A percentile compares a stretch with the other conserved stretches of the same genome.
Conservation (phyloP, 768 basidiomycete genomes). For the Hygrocybe coccinea region DNA sequence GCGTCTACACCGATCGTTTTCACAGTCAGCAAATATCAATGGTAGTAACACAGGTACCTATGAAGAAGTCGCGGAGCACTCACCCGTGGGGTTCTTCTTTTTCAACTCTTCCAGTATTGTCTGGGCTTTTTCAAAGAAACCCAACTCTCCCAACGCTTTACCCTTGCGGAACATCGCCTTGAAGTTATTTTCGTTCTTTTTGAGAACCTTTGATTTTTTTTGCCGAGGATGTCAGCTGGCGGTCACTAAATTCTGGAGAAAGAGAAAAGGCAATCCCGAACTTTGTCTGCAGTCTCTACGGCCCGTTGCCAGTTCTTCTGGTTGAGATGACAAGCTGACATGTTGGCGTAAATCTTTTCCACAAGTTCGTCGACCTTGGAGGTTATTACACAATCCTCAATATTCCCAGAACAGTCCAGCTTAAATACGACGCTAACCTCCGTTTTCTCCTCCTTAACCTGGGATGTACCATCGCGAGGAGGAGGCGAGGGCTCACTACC, state of each 20-base stretch:
- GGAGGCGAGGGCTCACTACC: constrained; percentile 30
- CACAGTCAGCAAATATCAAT: constrained; percentile 1
- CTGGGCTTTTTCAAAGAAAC: constrained; percentile 70
- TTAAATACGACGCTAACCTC: constrained; percentile 42
- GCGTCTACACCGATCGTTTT: constrained; percentile 42
- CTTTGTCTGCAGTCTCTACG: constrained; percentile 78
- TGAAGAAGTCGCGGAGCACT: constrained; percentile 4
- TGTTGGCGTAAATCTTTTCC: constrained; percentile 81
- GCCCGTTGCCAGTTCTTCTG: constrained; percentile 75
- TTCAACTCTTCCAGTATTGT: constrained; percentile 61
- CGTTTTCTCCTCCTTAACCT: constrained; percentile 52
- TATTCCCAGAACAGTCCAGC: not conserved
- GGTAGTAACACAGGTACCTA: too few relatives aligned
- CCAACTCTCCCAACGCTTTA: constrained; percentile 71
- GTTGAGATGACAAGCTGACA: constrained; percentile 81
- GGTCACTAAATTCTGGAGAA: not conserved
- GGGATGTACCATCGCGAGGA: constrained; percentile 27
- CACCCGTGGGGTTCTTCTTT: constrained; percentile 59
- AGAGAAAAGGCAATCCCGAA: constrained; percentile 17
- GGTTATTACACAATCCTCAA: not conserved
- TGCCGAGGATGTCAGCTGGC: not conserved
- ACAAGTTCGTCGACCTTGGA: constrained; percentile 67
- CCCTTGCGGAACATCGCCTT: constrained; percentile 81
- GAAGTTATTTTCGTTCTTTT: constrained; percentile 68
- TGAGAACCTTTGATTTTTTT: constrained; percentile 53